Base-by-base conservation (phyloP, 2,329 filamentous ascomycete species). In the Penicillium brevicompactum region DNA sequence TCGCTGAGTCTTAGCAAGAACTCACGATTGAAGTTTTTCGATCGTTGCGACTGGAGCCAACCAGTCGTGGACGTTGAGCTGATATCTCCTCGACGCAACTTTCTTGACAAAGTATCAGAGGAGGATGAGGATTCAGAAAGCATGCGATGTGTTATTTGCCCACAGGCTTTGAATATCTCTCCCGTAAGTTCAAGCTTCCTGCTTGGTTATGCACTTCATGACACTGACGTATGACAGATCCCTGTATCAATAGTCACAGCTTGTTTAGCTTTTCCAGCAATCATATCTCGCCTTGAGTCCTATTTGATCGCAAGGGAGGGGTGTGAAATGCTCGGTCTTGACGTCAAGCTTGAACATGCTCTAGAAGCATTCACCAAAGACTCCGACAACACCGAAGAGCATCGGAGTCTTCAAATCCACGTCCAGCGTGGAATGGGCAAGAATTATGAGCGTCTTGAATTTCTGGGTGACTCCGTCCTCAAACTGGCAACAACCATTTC, bases 401-500 rank as follows among this genome's bases (percentile, higher is more conserved):
- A 91, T 57, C 80, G 79, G 0, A 78, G 82, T 32, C 81, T 88
- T 53, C 84, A 89, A 38, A 74, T 91, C 49, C 90, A 92, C 62
- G 86, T 92, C 45, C 89, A 92, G 64, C 79, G 83, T 46, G 92
- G 92, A 2, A 96, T 96, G 91, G 91, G 92, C 1, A 88, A 87
- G 38, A 97, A 97, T 64, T 99, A 99, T 66, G 94, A 99, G 72
- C 85, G 94, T 11, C 81, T 97, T 0, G 94, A 99, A 67, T 96
- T 97, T 56, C 81, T 97, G 2, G 94, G 94, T 0, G 94, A 99
- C 70, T 90, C 88, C 32, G 96, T 97, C 67, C 80, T 99, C 56
- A 99, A 99, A 74, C 93, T 97, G 87, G 91, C 90, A 10, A 97
- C 93, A 0, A 93, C 92, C 0, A 92, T 99, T 50, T 87, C 92